Base-by-base conservation (phyloP, 148 eudicot species). In the Camellia lanceoleosa region DNA sequence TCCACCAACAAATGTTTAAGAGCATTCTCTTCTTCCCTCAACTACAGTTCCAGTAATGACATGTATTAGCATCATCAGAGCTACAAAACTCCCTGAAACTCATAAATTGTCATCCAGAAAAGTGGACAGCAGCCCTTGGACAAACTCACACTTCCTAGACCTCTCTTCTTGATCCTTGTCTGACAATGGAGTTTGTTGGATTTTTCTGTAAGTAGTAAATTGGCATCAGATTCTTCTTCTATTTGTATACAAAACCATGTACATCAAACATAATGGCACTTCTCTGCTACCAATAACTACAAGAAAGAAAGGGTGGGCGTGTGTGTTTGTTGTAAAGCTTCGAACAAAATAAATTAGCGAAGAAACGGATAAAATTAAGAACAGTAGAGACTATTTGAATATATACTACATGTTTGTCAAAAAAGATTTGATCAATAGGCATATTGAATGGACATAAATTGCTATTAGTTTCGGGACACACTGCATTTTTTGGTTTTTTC, bases 81-180 rank as follows among this genome's bases (percentile, higher is more conserved):
- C 75, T 46, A 69, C 12, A 79, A 41, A 55, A 56, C 62, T 14
- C 51, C 62, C n/a, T 5, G 68, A 10, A 47, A 14, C 76, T 84
- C 81, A 88, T 72, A 89, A 84, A 58, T 66, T 74, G 60, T 87
- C 97, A 71, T 89, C 93, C 59, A 93, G 85, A 63, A 93, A 92
- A 66, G 97, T 83, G 3, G 97, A 93, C 43, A 93, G 80, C 79
- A 95, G 79, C 54, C 92, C 97, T 82, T 86, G 93, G 3, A 93
- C 93, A 72, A 93, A 95, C 73, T 84, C 86, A 38, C 92, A 84
- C 79, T 87, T 93, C 82, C 82, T 87, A 30, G 91, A 82, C 89
- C 86, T 90, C 88, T 95, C 95, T 82, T 88, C 90, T 30, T 89
- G 97, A 76, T 95, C 99, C 85, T 92, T 83, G 23, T 84, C 90